phyloP scores from a whole-genome alignment of 2,329 filamentous ascomycete genomes.

The Cadophora luteo-olivacea region DNA sequence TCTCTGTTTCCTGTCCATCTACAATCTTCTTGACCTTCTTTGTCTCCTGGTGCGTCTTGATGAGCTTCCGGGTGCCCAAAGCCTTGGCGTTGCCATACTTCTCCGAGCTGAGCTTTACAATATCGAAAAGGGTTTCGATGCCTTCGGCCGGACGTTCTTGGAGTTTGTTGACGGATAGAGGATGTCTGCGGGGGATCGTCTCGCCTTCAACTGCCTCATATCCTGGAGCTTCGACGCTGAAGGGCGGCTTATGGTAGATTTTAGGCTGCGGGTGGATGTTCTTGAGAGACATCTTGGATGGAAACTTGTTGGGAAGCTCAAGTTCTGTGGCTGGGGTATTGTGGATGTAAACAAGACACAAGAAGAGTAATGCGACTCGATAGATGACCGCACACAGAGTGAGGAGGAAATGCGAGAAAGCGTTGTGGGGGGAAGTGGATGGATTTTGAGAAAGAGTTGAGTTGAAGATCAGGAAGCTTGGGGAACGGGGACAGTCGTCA shows the following conservation, averaged over 20 bases:
- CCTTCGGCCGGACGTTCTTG: slow-evolving; percentile 58
- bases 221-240: slow-evolving; percentile 66
- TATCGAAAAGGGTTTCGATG: slow-evolving; percentile 77
- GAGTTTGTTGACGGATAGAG: slow-evolving; percentile 62
- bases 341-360: slow-evolving; percentile 13
- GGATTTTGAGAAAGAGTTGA: slow-evolving; percentile 11
- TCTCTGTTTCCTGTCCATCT: slow-evolving; percentile 78
- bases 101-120: slow-evolving; percentile 70
- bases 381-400: not conserved
- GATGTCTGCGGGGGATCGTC: slow-evolving; percentile 72
- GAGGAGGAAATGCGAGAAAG: not conserved
- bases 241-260: slow-evolving; percentile 56
- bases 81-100: slow-evolving; percentile 70
- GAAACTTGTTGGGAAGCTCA: slow-evolving; percentile 30
- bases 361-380: slow-evolving; percentile 10
- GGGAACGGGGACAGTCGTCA: slow-evolving; percentile 19
- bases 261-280: slow-evolving; percentile 40
- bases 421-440: slow-evolving; percentile 6
- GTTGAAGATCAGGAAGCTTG: slow-evolving; percentile 7
- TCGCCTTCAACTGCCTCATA: slow-evolving; percentile 66
- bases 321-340: slow-evolving; percentile 4
- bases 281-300: slow-evolving; percentile 44
- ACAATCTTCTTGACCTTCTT: slow-evolving; percentile 91
- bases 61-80: slow-evolving; percentile 73
- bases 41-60: slow-evolving; percentile 80